Conservation (phyloP, 2,329 filamentous ascomycete genomes). For the Xylariaceae sp. region DNA sequence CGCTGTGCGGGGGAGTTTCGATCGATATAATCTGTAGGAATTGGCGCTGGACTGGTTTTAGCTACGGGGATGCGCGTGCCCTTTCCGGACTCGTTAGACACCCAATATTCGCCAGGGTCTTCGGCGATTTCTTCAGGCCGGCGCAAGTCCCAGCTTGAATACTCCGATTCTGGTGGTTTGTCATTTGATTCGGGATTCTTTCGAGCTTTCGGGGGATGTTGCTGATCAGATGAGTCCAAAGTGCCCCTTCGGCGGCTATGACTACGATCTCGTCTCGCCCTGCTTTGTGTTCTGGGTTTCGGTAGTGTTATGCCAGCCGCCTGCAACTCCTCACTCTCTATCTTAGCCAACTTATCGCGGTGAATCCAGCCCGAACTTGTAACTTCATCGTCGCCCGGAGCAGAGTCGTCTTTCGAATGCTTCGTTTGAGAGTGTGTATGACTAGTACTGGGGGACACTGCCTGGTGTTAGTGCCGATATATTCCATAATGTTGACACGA, state of each 20-base stretch:
- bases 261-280: conserved; percentile 41
- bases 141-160: conserved; percentile 64
- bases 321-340: conserved; percentile 74
- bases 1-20: conserved; percentile 64
- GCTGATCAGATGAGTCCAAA: conserved; percentile 31
- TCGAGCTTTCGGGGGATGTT: conserved; percentile 33
- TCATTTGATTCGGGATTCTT: conserved; percentile 41
- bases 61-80: conserved; percentile 83
- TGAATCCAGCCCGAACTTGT: conserved; percentile 82
- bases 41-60: conserved; percentile 70
- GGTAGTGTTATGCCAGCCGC: conserved; percentile 66
- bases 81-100: conserved; percentile 48
- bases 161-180: conserved; percentile 36
- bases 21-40: conserved; percentile 66
- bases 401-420: conserved; percentile 29
- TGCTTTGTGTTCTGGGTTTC: conserved; percentile 48
- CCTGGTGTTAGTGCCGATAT: conserved; percentile 17
- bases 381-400: conserved; percentile 45
- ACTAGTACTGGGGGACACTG: conserved; percentile 24
- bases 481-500: not conserved
- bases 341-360: conserved; percentile 73
- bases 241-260: conserved; percentile 31
- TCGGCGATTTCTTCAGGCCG: conserved; percentile 71
- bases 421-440: conserved; percentile 20
- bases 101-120: conserved; percentile 49